Conservation (phyloP, 352 stramenopile species). For the Halophytophthora polymorphica region DNA sequence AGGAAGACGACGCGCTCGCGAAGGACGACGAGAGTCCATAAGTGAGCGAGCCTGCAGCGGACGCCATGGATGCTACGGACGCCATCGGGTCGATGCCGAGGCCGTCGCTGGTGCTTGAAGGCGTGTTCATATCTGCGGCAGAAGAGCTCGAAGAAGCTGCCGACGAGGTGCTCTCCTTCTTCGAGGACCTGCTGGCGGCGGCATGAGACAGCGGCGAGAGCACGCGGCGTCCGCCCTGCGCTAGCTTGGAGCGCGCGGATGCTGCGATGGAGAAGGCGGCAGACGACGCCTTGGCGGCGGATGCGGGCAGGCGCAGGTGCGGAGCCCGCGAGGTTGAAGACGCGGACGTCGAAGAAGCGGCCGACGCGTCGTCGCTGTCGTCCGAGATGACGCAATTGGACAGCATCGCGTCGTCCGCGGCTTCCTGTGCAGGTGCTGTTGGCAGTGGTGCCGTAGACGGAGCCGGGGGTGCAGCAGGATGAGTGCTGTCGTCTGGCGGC, state of each 20-base stretch:
- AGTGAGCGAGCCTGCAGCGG: constrained; percentile 21
- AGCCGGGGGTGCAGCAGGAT: too few species aligned
- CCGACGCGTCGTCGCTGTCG: constrained; percentile 8
- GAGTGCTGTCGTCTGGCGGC: neutral
- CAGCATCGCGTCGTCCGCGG: constrained; percentile 8
- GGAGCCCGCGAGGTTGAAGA: constrained; percentile 15
- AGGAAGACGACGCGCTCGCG: constrained; percentile 36
- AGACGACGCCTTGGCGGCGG: constrained; percentile 36
- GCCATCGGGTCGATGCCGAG: constrained; percentile 13
- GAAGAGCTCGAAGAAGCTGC: neutral
- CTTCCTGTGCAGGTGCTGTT: constrained; percentile 11
- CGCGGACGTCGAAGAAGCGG: constrained; percentile 3
- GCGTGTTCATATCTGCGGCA: constrained; percentile 4
- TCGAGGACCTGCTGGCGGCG: constrained; percentile 1
- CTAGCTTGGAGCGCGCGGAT: constrained; percentile 45
- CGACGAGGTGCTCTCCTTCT: constrained; percentile 5
- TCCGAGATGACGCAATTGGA: constrained; percentile 17
- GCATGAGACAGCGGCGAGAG: constrained; percentile 38
- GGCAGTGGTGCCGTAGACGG: neutral
- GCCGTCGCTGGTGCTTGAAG: constrained; percentile 7
- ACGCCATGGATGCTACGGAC: constrained; percentile 19
- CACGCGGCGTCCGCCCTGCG: constrained; percentile 48
- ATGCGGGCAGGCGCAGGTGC: constrained; percentile 5
- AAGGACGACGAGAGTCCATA: constrained; percentile 29
- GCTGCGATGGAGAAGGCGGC: constrained; percentile 54